A percentile compares a stretch with the other conserved stretches of the same genome.
These are phyloP conservation scores for Galeopsis tetrahit DNA, from an alignment of 257 asterid genomes.

Conservation along the genomic window DNA sequence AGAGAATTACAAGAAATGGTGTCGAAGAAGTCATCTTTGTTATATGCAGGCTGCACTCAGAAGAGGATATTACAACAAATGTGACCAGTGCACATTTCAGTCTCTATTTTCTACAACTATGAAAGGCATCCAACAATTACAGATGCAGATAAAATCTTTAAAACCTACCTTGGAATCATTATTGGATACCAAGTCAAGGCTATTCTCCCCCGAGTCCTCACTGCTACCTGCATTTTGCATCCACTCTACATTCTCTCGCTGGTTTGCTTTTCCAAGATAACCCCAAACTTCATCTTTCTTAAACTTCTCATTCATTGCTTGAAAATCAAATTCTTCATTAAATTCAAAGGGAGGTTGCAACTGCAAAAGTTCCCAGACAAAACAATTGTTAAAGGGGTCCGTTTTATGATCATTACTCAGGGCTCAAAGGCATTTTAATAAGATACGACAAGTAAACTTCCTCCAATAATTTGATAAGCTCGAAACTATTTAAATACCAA, in stretches of 20 bases:
- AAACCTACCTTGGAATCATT: constrained; percentile 57
- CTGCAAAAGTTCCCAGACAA: constrained; percentile 35
- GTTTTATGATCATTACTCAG: constrained; percentile 6
- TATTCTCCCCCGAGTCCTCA: constrained; percentile 38
- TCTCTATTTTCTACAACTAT: not conserved
- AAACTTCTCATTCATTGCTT: constrained; percentile 85
- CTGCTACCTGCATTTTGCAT: constrained; percentile 34
- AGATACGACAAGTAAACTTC: constrained; percentile 14
- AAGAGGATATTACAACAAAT: constrained; percentile 19
- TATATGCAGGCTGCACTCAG: constrained; percentile 75
- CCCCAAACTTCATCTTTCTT: constrained; percentile 89
- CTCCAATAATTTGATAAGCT: constrained; percentile 4
- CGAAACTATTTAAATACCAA: not conserved
- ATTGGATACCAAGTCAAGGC: constrained; percentile 42
- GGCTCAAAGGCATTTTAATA: constrained; percentile 1
- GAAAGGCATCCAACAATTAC: not conserved
- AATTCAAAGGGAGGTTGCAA: constrained; percentile 44
- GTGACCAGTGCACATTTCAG: not conserved
- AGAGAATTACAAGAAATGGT: constrained; percentile 64
- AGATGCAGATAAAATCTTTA: not conserved
- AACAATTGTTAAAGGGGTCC: not conserved
- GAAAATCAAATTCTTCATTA: constrained; percentile 74
- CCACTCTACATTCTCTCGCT: constrained; percentile 43
- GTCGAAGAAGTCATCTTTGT: constrained; percentile 80
- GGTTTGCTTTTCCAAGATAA: constrained; percentile 65